Percentiles rank a stretch among this genome's conserved stretches.
Conservation (phyloP, 495 filamentous ascomycete species). For the Ramalina intermedia region DNA sequence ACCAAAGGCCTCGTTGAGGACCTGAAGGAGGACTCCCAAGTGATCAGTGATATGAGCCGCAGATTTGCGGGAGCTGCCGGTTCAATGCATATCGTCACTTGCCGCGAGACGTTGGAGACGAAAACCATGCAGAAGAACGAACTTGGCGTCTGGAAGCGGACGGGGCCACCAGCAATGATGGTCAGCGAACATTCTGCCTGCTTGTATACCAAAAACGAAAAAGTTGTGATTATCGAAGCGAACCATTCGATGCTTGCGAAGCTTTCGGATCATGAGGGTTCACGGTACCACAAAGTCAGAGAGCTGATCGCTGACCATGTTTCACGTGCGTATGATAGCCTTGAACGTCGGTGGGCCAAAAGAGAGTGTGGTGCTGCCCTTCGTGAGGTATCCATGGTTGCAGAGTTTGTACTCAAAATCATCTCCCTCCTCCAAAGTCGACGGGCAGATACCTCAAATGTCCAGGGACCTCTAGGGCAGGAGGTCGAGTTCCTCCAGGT, state of each 20-base stretch:
- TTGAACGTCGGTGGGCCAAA: too few species aligned
- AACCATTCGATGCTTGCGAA: constrained; percentile 20
- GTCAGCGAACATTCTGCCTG: constrained; percentile 11
- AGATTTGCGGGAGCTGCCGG: constrained; percentile 5
- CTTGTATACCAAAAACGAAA: constrained; percentile 10
- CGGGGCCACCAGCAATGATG: constrained; percentile 12
- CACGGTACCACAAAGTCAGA: too few species aligned
- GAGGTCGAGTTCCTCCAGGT: too few species aligned
- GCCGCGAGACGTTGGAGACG: constrained; percentile 12
- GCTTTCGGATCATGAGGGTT: constrained; percentile 1
- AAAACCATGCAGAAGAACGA: constrained; percentile 5
- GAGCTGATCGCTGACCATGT: too few species aligned
- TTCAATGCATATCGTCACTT: constrained; percentile 14
- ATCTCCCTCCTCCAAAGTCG: too few species aligned
- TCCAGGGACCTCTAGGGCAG: too few species aligned
- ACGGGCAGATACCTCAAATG: too few species aligned
- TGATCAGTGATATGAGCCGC: constrained; percentile 7
- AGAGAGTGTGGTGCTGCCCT: too few species aligned
- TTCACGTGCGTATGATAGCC: too few species aligned
- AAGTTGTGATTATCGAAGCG: constrained; percentile 8
- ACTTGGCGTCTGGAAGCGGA: constrained; percentile 10
- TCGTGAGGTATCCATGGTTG: too few species aligned
- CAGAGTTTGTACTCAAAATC: too few species aligned
- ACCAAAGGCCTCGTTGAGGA: constrained; percentile 9
- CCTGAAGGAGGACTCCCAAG: constrained; percentile 9